Evolutionary conservation across 805 yeast species (phyloP), one percentile per base, ranked within the genome.

Genomic region (Wickerhamiella parazyma): DNA sequence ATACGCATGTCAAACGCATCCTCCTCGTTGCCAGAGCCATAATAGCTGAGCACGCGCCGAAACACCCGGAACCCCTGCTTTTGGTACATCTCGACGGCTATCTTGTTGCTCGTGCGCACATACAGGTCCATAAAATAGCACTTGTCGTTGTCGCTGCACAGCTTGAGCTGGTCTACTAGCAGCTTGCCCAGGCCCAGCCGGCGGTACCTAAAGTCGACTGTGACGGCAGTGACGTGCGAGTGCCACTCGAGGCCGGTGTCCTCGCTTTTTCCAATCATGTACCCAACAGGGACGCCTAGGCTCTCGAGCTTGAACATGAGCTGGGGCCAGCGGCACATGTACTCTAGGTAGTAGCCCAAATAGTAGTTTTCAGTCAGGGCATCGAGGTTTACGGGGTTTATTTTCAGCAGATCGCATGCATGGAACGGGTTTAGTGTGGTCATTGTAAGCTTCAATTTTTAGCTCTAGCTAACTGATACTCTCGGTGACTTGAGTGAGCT

Each of bases 221-320:
- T 86, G 3, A 91, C 95, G 0, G 98, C 97, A 0, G 97, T 85
- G 40, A 91, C 86, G 60, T 91, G 99, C 1, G 94, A 75, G 57
- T 91, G 99, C 95, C 96, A 89, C 47, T 86, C 91, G 38, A 70
- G 74, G 4, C 71, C 75, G 29, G 67, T 67, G 0, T 98, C 98
- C 59, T 91, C 98, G 1, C 94, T 78, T 60, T 91, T 91, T n/a
- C 93, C 97, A 76, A 91, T 76, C 94, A 91, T 59, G 48, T 61
- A 60, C 6, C 70, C 68, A 0, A 66, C 61, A 11, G 65, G 55
- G 7, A 57, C 56, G 29, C 50, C 45, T 3, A 56, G 47, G 31
- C 52, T 55, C 2, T 64, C 65, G 4, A 36, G 24, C 57, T 85
- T 80, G 72, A 86, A 89, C 61, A 86, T 80, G 37, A 91, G 65